Percentiles rank a stretch among this genome's conserved stretches.
Conservation (phyloP, 139 green algal genomes). For the Tetraselmis chui region DNA sequence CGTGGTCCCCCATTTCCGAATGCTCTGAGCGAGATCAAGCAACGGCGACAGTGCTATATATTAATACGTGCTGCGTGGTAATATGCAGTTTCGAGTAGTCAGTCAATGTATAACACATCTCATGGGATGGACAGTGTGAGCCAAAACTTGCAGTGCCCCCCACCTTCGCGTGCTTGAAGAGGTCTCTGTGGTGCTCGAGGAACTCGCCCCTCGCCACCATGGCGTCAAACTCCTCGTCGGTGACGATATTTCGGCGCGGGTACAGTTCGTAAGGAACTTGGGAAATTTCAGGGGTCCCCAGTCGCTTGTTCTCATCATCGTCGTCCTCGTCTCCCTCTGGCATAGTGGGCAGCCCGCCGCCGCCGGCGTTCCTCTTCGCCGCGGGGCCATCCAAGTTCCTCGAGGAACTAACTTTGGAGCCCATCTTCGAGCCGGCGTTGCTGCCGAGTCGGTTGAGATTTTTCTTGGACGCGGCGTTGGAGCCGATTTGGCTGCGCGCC, state of each 20-base stretch:
- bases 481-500: background rate
- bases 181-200: slow-evolving; percentile 37
- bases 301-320: background rate
- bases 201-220: slow-evolving; percentile 19
- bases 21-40: slow-evolving; percentile 38
- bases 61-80: too few species aligned
- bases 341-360: background rate
- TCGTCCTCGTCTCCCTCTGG: background rate
- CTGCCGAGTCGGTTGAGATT: background rate
- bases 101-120: too few species aligned
- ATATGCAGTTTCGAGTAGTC: too few species aligned
- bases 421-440: background rate
- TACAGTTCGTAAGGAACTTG: background rate
- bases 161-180: slow-evolving; percentile 39
- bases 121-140: too few species aligned
- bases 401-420: background rate
- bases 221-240: slow-evolving; percentile 27
- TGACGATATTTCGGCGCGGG: background rate
- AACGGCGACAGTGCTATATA: too few species aligned
- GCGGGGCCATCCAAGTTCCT: background rate
- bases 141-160: too few species aligned
- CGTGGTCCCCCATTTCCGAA: background rate
- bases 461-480: background rate
- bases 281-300: background rate
- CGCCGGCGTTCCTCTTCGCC: background rate